Percentiles rank a stretch among this genome's conserved stretches.
Evolutionary conservation across 768 basidiomycete species (phyloP).

Genomic region (Xerocomellus dryophilus): DNA sequence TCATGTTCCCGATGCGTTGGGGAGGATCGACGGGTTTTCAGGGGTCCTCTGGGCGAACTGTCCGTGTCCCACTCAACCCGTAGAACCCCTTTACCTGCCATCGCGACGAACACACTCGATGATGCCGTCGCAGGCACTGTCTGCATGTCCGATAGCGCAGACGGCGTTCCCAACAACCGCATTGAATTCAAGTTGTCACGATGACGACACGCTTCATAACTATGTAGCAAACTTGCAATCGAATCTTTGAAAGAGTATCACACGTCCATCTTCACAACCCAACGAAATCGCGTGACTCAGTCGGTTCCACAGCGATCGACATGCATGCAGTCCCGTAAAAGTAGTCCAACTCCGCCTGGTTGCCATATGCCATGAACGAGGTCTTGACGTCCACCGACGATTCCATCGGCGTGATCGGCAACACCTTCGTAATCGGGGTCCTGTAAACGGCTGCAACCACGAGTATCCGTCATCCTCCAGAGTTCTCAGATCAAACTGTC

Average conservation of each 20-base stretch:
- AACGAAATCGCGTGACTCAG: background rate
- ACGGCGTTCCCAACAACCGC: too few species aligned
- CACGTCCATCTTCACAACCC: background rate
- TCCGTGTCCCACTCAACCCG: too few species aligned
- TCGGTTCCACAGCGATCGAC: conserved; percentile 5
- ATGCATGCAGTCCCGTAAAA: conserved; percentile 19
- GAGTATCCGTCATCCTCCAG: background rate
- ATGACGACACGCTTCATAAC: background rate
- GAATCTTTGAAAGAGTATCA: background rate
- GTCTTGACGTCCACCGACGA: background rate
- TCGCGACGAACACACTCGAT: too few species aligned
- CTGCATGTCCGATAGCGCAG: too few species aligned
- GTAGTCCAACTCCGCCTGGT: background rate
- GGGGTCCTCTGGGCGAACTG: too few species aligned
- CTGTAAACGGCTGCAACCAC: background rate
- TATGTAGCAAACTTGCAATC: background rate
- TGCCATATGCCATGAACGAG: background rate
- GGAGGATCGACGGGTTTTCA: too few species aligned
- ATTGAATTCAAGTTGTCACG: too few species aligned
- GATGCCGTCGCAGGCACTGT: too few species aligned
- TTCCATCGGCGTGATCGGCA: conserved; percentile 11
- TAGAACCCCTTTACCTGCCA: too few species aligned
- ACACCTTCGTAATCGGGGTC: conserved; percentile 4
- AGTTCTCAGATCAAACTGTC: background rate
- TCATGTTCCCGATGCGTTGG: too few species aligned